A percentile compares a stretch with the other conserved stretches of the same genome.
Conservation (phyloP, 2,329 filamentous ascomycete species). For the Moelleriella libera region DNA sequence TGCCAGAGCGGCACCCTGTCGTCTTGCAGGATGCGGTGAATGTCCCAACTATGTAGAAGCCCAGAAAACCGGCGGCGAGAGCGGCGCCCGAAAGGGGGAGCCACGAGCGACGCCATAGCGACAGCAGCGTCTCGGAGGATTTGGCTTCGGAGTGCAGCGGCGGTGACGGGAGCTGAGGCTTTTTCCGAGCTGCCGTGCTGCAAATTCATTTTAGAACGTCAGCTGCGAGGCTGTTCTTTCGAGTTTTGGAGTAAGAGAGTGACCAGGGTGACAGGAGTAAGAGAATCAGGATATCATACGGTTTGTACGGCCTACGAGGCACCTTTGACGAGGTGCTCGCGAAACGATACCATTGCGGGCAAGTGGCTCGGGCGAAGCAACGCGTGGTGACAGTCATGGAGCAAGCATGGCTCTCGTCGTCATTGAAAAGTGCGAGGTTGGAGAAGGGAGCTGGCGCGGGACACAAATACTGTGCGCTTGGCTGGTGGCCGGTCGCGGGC, state of each 20-base stretch:
- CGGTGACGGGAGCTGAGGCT: constrained; percentile 2
- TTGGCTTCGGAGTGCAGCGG: constrained; percentile 10
- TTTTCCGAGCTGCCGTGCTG: no score
- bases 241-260: background rate
- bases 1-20: no score
- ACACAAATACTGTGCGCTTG: no score
- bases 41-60: constrained; percentile 30
- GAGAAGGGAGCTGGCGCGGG: no score
- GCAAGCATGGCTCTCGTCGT: constrained; percentile 3
- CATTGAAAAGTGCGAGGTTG: background rate
- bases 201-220: no score
- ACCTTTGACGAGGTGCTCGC: constrained; percentile 14
- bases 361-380: constrained; percentile 10
- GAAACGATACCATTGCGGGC: constrained; percentile 13
- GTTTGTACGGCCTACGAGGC: constrained; percentile 14
- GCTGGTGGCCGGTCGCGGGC: no score
- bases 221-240: no score
- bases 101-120: constrained; percentile 24
- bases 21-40: constrained; percentile 17
- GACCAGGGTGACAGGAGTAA: background rate
- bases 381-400: constrained; percentile 17
- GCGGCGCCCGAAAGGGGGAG: constrained; percentile 31
- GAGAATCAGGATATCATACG: constrained; percentile 8
- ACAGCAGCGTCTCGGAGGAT: constrained; percentile 19
- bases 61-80: constrained; percentile 28